Evolutionary conservation across 768 basidiomycete species (phyloP).

Genomic region (Rhodotorula toruloides): DNA sequence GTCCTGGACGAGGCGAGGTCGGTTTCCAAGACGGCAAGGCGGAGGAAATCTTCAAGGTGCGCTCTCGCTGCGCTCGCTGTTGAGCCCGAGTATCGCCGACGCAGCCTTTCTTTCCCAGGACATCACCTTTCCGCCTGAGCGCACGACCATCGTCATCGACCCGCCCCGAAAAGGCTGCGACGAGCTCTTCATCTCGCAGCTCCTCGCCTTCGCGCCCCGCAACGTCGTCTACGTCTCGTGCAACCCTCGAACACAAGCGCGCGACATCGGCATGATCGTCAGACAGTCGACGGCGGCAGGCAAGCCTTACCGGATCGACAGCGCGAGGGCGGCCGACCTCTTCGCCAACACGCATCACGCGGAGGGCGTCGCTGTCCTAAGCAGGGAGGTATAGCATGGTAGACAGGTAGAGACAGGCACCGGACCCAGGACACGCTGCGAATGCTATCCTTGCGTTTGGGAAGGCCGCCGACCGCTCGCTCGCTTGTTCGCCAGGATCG

Average conservation of each 20-base stretch:
- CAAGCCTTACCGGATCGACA: conserved; percentile 71
- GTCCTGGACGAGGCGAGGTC: conserved; percentile 52
- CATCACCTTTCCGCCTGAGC: conserved; percentile 57
- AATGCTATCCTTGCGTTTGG: too few species aligned
- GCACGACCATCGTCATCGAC: conserved; percentile 72
- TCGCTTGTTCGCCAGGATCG: too few species aligned
- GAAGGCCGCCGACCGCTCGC: too few species aligned
- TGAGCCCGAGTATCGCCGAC: too few species aligned
- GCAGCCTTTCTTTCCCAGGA: conserved; percentile 7
- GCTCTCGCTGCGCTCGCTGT: conserved; percentile 42
- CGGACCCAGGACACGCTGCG: too few species aligned
- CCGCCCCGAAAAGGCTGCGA: conserved; percentile 96
- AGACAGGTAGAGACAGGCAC: too few species aligned
- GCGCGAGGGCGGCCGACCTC: conserved; percentile 80
- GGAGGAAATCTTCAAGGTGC: conserved; percentile 65
- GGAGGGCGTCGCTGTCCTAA: conserved; percentile 58
- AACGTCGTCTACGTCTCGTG: conserved; percentile 52
- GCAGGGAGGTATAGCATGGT: conserved; percentile 33
- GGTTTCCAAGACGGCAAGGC: conserved; percentile 76
- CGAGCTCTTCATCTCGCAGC: conserved; percentile 54
- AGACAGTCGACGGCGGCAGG: conserved; percentile 49
- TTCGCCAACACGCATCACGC: conserved; percentile 97
- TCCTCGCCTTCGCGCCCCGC: conserved; percentile 63
- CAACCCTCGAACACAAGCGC: conserved; percentile 45
- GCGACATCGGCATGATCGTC: conserved; percentile 74